Evolutionary conservation across 768 basidiomycete species (phyloP).

Genomic region (Termitomyces titanicus): DNA sequence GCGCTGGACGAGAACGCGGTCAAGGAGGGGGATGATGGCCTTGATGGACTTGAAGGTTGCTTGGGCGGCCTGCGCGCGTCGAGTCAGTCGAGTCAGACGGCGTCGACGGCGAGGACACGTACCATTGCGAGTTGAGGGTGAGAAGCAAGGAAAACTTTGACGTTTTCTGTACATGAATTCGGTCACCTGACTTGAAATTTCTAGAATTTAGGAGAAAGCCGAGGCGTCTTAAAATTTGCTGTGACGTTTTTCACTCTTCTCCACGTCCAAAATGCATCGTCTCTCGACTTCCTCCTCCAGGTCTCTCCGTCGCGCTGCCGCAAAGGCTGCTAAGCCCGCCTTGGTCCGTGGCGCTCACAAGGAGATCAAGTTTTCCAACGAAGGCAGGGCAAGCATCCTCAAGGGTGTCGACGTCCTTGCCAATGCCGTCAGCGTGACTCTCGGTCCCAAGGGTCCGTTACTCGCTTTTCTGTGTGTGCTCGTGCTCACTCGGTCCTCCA

Average conservation of each 20-base stretch:
- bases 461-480: not conserved
- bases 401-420: conserved; percentile 96
- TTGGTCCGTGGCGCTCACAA: conserved; percentile 79
- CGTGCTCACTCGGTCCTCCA: conserved; percentile 23
- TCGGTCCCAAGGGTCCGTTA: conserved; percentile 86
- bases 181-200: conserved; percentile 12
- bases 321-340: conserved; percentile 50
- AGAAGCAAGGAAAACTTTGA: conserved; percentile 9
- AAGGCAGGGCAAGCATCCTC: conserved; percentile 89
- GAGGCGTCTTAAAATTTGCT: conserved; percentile 9
- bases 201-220: conserved; percentile 15
- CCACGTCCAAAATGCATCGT: conserved; percentile 58
- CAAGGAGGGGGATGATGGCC: conserved; percentile 84
- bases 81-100: not conserved
- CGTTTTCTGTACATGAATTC: conserved; percentile 11
- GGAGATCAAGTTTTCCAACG: conserved; percentile 96
- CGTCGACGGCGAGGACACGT: not conserved
- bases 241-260: conserved; percentile 1
- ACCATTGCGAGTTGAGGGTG: conserved; percentile 9
- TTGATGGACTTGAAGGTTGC: conserved; percentile 96
- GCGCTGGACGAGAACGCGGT: conserved; percentile 95
- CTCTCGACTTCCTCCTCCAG: conserved; percentile 63
- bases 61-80: conserved; percentile 59
- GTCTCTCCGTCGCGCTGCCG: conserved; percentile 65
- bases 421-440: conserved; percentile 93